Conservation (phyloP, 495 filamentous ascomycete genomes). For the Bathelium albidoporum region DNA sequence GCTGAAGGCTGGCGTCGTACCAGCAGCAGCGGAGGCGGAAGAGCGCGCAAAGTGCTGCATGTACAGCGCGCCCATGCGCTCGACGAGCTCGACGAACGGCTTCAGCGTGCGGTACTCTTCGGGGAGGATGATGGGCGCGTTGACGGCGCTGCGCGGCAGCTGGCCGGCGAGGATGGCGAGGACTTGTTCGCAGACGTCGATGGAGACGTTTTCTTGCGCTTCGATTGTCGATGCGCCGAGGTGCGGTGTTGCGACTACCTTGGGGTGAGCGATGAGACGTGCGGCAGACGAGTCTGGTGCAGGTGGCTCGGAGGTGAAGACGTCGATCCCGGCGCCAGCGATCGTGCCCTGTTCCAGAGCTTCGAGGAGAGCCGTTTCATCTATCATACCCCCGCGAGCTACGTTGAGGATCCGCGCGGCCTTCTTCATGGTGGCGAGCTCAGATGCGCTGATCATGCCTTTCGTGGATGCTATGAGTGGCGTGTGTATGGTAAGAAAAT, state of each 20-base stretch:
- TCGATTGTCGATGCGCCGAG: constrained; percentile 65
- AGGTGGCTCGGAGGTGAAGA: constrained; percentile 63
- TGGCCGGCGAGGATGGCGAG: constrained; percentile 53
- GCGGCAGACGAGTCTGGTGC: constrained; percentile 39
- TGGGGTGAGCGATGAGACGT: constrained; percentile 48
- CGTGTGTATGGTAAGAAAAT: constrained; percentile 68
- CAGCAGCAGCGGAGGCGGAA: not conserved
- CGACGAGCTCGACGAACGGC: constrained; percentile 56
- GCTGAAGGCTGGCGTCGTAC: constrained; percentile 25
- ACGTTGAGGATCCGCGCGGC: constrained; percentile 59
- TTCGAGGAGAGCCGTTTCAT: constrained; percentile 56
- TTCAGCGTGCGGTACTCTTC: constrained; percentile 61
- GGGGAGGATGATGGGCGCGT: constrained; percentile 61
- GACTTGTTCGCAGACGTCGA: constrained; percentile 68
- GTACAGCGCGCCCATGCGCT: constrained; percentile 60
- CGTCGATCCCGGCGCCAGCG: constrained; percentile 63
- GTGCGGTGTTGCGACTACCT: constrained; percentile 60
- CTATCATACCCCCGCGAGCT: constrained; percentile 63
- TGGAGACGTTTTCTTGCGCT: constrained; percentile 64
- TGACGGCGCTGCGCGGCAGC: constrained; percentile 59
- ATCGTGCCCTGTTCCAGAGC: constrained; percentile 58
- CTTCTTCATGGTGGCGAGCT: constrained; percentile 58
- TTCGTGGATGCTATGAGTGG: constrained; percentile 61
- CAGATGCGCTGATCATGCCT: constrained; percentile 49
- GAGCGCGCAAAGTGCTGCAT: constrained; percentile 53